Conservation (phyloP, 805 yeast species). For the Vanderwaltozyma yarrowii region DNA sequence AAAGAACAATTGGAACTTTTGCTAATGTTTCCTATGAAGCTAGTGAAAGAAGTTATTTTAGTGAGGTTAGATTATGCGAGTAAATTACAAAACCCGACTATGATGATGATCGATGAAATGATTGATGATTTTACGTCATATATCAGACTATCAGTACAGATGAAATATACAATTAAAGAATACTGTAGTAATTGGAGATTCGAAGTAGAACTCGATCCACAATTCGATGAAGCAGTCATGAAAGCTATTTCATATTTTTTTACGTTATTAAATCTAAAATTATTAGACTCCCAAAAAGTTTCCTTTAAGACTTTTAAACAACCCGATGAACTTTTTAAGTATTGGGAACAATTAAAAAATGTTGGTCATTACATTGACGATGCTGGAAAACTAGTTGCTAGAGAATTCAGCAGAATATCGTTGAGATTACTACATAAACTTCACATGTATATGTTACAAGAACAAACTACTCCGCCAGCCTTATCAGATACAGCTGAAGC, state of each 20-base stretch:
- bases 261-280: conserved; percentile 60
- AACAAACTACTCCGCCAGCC: conserved; percentile 51
- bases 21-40: conserved; percentile 64
- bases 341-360: conserved; percentile 68
- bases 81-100: conserved; percentile 72
- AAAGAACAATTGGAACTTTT: conserved; percentile 54
- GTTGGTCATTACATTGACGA: conserved; percentile 72
- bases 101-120: conserved; percentile 94
- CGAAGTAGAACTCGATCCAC: conserved; percentile 50
- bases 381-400: conserved; percentile 73
- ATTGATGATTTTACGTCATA: conserved; percentile 75
- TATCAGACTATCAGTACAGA: conserved; percentile 61
- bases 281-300: conserved; percentile 63
- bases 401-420: conserved; percentile 57
- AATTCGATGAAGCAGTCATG: conserved; percentile 56
- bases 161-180: conserved; percentile 55
- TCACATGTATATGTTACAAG: conserved; percentile 60
- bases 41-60: conserved; percentile 69
- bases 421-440: conserved; percentile 60
- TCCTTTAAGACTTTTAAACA: conserved; percentile 80
- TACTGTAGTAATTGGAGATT: conserved; percentile 62
- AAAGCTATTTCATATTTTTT: conserved; percentile 67
- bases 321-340: conserved; percentile 77
- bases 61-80: conserved; percentile 69
- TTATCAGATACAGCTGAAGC: conserved; percentile 32